These are phyloP conservation scores for Arbutus unedo DNA, from an alignment of 148 eudicot genomes.

Conservation along the genomic window DNA sequence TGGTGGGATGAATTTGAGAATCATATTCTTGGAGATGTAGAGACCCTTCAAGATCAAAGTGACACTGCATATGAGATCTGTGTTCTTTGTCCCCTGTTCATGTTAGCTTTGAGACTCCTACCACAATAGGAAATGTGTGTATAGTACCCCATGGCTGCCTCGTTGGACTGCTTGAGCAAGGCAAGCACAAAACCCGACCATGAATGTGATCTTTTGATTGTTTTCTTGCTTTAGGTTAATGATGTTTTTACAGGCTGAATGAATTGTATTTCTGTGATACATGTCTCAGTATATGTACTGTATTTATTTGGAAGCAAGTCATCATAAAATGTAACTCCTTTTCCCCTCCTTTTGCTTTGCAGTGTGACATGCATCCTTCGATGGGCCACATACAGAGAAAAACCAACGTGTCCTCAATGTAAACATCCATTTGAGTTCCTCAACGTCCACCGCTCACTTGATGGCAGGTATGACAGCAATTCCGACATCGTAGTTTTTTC, in stretches of 20 bases:
- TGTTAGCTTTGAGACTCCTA: neutral
- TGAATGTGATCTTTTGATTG: neutral
- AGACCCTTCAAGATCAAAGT: neutral
- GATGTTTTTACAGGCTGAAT: neutral
- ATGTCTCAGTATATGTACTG: neutral
- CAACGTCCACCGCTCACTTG: constrained; percentile 70
- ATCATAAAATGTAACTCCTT: neutral
- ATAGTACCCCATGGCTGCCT: too few species aligned
- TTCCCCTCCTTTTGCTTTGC: constrained; percentile 2
- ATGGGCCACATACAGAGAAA: constrained; percentile 84
- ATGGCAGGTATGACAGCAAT: constrained; percentile 61
- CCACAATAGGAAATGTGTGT: neutral
- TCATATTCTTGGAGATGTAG: neutral
- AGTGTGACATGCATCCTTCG: constrained; percentile 87
- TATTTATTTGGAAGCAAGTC: neutral
- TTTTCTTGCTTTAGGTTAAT: constrained; percentile 1
- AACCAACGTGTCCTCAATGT: constrained; percentile 90
- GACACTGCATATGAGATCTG: too few species aligned
- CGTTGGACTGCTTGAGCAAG: neutral
- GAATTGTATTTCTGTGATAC: neutral
- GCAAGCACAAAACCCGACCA: neutral
- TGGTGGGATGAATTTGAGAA: neutral
- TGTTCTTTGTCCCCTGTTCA: too few species aligned
- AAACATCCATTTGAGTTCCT: constrained; percentile 80
- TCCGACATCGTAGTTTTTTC: neutral